Evolutionary conservation across 2,329 filamentous ascomycete species (phyloP).

Genomic region (Diaporthe velutina): DNA sequence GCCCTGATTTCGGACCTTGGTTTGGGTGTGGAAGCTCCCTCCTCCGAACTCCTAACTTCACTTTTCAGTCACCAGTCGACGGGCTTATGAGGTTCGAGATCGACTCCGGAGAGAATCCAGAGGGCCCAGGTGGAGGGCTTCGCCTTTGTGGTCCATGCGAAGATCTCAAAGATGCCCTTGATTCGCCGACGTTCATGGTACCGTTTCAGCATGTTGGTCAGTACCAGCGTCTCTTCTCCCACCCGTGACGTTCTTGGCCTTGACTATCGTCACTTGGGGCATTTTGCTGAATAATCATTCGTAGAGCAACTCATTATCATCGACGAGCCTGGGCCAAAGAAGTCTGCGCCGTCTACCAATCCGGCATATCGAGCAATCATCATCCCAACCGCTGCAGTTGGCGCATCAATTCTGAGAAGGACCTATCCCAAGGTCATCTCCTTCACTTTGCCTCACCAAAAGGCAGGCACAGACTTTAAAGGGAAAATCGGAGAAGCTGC

Average conservation of each 20-base stretch:
- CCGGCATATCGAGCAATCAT: not conserved
- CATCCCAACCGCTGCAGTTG: not conserved
- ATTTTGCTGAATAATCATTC: not conserved
- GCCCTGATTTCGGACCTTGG: not conserved
- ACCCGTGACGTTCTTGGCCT: too few relatives aligned
- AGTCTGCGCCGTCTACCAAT: accelerated
- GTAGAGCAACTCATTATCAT: not conserved
- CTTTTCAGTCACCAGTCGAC: not conserved
- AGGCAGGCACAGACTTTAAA: not conserved
- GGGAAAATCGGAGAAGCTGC: not conserved
- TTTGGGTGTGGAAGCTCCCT: not conserved
- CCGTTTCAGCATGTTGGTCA: not conserved
- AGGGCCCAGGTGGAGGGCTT: not conserved
- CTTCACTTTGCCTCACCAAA: not conserved
- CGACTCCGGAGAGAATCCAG: not conserved
- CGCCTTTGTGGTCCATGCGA: not conserved
- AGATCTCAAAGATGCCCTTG: not conserved
- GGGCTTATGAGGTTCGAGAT: not conserved
- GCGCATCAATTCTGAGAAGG: not conserved
- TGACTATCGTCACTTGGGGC: not conserved
- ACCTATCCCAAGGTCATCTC: not conserved
- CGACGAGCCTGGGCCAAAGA: not conserved
- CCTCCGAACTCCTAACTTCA: not conserved
- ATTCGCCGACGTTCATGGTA: not conserved
- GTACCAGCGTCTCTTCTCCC: not conserved